phyloP scores from a whole-genome alignment of 2,329 filamentous ascomycete genomes.

The Sclerotinia minor region DNA sequence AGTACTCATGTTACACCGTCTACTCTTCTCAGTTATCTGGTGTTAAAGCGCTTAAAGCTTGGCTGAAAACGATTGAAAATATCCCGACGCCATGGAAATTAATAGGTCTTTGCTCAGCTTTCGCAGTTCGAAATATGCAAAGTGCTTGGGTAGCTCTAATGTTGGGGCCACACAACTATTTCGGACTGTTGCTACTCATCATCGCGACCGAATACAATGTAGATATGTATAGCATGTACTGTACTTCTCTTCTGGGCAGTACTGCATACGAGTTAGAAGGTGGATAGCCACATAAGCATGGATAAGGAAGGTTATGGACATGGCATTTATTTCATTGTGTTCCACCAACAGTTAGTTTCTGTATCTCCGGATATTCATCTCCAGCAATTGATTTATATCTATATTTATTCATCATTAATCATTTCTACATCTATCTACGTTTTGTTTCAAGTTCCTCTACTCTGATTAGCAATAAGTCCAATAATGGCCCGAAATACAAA shows the following conservation, averaged over 20 bases:
- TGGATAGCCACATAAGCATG: constrained; percentile 9
- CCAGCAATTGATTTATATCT: not conserved
- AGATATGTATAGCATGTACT: not conserved
- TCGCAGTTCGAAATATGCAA: constrained; percentile 4
- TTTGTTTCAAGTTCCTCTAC: not conserved
- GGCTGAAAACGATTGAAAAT: not conserved
- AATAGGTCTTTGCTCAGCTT: not conserved
- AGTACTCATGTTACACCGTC: not conserved
- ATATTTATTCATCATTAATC: not conserved
- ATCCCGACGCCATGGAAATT: not conserved
- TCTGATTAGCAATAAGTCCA: not conserved
- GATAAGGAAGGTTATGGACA: not conserved
- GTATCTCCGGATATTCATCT: not conserved
- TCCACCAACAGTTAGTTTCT: constrained; percentile 9
- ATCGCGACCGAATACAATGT: not conserved
- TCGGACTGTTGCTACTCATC: not conserved
- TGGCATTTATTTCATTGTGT: not conserved
- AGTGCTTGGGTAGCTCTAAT: not conserved
- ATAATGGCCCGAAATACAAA: not conserved
- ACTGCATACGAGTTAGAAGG: not conserved
- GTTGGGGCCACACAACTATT: not conserved
- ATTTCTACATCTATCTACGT: not conserved
- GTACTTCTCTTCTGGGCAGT: not conserved
- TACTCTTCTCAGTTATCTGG: not conserved
- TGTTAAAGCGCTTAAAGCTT: constrained; percentile 8